Evolutionary conservation across 441 rosid species (phyloP), one percentile per base, ranked within the genome.

Genomic region (Erysimum cheiri): DNA sequence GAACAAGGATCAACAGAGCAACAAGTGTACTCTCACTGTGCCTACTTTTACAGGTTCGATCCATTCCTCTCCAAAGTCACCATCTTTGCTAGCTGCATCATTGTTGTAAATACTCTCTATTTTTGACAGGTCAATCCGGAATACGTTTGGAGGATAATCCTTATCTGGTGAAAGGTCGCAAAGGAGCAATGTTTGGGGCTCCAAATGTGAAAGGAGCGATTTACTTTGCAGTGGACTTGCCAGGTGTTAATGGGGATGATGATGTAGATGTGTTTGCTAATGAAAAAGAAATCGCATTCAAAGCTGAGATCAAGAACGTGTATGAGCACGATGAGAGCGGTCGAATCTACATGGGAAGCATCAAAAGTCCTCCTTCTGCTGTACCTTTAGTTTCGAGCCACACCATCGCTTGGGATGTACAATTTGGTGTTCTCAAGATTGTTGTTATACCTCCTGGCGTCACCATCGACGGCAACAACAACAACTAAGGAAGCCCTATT

Each of bases 21-120:
- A 14, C 8, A 72, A 39, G 66, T 72, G 71, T n/a, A 47, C 60
- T 5, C 50, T 36, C 52, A 56, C 60, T 37, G 0, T 72, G 0
- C 66, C 76, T 56, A 58, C 71, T 39, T 56, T 26, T 14, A n/a
- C 65, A 37, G 71, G 66, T 72, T 72, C 9, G 44, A 33, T 40
- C 14, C 33, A 9, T 35, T 14, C 1, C 31, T 47, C 4, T 3
- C 3, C 1, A 4, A 37, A 28, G 28, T 47, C 48, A 14, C 48
- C 3, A 17, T 28, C 22, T n/a, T 3, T 33, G 54, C 7, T 47
- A n/a, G n/a, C n/a, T n/a, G 19, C 31, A 6, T 4, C 29, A 57
- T n/a, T 60, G 49, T 14, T 37, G 49, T 60, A 15, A 59, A 59
- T 32, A 13, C 3, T 15, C 49, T 60, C 14, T 14, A 3, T 15